Base-by-base conservation (phyloP, 495 filamentous ascomycete genomes). In the Tuber umbilicatum region DNA sequence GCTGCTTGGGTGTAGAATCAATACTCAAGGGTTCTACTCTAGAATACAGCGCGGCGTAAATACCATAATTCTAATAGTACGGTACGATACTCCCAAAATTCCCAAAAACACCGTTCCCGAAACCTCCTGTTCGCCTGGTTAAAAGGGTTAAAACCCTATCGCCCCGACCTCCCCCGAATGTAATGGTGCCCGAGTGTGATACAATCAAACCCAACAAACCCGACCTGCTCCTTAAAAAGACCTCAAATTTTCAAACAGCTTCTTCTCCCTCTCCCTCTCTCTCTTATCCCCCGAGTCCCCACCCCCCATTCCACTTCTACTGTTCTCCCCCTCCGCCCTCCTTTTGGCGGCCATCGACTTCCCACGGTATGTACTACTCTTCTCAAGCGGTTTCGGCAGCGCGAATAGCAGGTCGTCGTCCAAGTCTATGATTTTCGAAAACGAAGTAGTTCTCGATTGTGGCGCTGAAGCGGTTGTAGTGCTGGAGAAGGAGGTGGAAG, bases 361-460 rank as follows among this genome's bases (percentile, higher is more conserved):
- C 43, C 77, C 72, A 14, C 75, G 71, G 27, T 79, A 79, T 12
- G 74, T 37, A 6, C 72, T 68, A 14, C n/a, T 45, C 23, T 35
- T 74, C 35, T 73, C 71, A 10, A 73, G 68, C 23, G 37, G 21
- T 6, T 45, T 10, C 21, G 41, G 43, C 2, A 76, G 42, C 19
- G 37, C 47, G 21, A 79, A 73, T 17, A 64, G 27, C n/a, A 27
- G 55, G 27, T 64, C 55, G 27, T 64, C 55, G 14, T 64, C 55
- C 9, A 64, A 17, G 55, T 31, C 55, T 64, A 64, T 64, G 55
- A 64, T 64, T 64, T 64, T 68, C 75, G 23, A 79, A 79, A 64
- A 78, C 64, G 43, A 79, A 78, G 76, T 45, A 67, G 47, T 43
- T 50, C 73, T 47, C 60, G 77, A 35, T 72, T 78, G 71, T 42